Evolutionary conservation across 805 yeast species (phyloP), one percentile per base, ranked within the genome.

Genomic region (Lipomyces spencermartinsiae): DNA sequence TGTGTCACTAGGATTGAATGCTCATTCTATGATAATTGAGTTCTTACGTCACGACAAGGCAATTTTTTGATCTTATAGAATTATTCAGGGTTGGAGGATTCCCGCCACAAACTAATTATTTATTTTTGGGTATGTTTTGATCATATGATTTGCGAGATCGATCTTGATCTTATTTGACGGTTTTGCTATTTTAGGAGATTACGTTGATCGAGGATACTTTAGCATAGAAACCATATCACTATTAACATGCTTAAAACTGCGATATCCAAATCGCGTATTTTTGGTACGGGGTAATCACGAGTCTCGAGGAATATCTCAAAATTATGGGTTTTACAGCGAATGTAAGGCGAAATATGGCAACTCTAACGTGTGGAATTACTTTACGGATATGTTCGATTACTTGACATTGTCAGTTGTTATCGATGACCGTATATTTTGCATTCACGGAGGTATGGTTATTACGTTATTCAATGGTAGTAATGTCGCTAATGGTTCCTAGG

Each of bases 321-420:
- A 93, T 77, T 95, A 95, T 76, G 99, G 99, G 1, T 95, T 95
- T 76, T 95, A 95, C 77, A 88, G 97, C 0, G 99, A 95, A 79
- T 95, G 98, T 73, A 82, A 92, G 70, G 86, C 92, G 63, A 95
- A 96, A 77, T 95, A 95, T 77, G 94, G 97, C 16, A 83, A 84
- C 59, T 87, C 86, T 37, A 86, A 85, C 53, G 96, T 92, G 2
- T 96, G 99, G 99, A 80, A 86, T 34, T 86, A 89, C 70, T 89
- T 95, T 77, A 95, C 99, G 0, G 98, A 93, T 78, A 81, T 93
- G 73, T 95, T 95, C 81, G 99, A 95, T 79, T 95, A 89, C 77
- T 80, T 95, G 74, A 92, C 97, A 0, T 81, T 93, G 7, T 89
- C 94, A 25, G 97, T 94, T 22, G 92, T 95, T 14, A 92, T 95